Evolutionary conservation across 768 basidiomycete species (phyloP).

Genomic region (Boletus vinaceobasis): DNA sequence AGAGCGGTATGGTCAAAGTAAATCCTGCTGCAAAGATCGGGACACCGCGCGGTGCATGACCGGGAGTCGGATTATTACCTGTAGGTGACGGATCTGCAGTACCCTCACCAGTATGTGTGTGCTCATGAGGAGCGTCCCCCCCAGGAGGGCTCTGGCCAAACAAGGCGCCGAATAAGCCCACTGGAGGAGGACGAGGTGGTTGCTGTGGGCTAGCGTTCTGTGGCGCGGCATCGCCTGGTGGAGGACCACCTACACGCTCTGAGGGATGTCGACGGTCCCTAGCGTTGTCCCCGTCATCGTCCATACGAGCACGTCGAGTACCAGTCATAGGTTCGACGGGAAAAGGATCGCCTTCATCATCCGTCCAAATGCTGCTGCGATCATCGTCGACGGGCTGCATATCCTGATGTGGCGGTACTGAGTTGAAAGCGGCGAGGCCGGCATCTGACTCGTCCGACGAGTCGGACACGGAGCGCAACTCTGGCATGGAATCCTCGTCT

Average conservation of each 20-base stretch:
- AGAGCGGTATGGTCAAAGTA: constrained; percentile 35
- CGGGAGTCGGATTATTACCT: constrained; percentile 23
- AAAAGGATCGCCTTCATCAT: constrained; percentile 31
- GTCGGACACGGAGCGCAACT: constrained; percentile 37
- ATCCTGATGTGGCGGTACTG: constrained; percentile 20
- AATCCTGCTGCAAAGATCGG: constrained; percentile 31
- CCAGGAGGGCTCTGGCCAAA: constrained; percentile 21
- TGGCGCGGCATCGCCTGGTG: constrained; percentile 19
- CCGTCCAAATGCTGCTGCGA: constrained; percentile 26
- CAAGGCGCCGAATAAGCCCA: constrained; percentile 24
- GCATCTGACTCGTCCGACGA: constrained; percentile 36
- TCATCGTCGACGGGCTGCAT: constrained; percentile 31
- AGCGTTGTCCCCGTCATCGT: constrained; percentile 60
- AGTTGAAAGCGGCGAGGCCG: constrained; percentile 29
- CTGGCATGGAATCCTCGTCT: constrained; percentile 42
- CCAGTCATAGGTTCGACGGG: constrained; percentile 31
- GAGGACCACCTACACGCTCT: constrained; percentile 43
- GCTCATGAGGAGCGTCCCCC: constrained; percentile 22
- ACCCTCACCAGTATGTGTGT: constrained; percentile 28
- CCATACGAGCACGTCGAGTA: constrained; percentile 53
- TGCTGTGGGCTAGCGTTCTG: constrained; percentile 24
- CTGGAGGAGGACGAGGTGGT: constrained; percentile 13
- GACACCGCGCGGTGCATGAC: constrained; percentile 18
- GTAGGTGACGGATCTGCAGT: constrained; percentile 13
- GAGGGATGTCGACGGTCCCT: constrained; percentile 64